These are phyloP conservation scores for Annulohypoxylon nitens DNA, from an alignment of 495 filamentous ascomycete species.

Conservation along the genomic window DNA sequence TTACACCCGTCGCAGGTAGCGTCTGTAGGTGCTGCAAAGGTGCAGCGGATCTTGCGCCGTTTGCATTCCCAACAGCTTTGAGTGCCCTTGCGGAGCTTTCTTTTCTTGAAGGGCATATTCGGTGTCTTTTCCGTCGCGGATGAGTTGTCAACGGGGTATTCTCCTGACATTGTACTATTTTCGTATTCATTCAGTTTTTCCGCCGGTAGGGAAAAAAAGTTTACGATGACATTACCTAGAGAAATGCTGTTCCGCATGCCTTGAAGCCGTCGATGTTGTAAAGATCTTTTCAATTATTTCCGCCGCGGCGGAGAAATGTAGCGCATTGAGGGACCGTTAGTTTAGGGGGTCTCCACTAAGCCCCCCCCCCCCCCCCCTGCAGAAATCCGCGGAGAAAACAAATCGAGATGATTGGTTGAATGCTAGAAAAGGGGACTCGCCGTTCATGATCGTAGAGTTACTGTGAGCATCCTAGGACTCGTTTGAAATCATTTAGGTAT, in stretches of 20 bases:
- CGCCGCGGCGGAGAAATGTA: constrained; percentile 30
- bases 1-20: constrained; percentile 59
- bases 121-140: constrained; percentile 15
- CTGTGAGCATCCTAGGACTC: not conserved
- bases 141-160: not conserved
- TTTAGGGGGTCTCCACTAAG: not conserved
- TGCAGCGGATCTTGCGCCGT: constrained; percentile 63
- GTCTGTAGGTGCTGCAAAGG: constrained; percentile 52
- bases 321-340: not conserved
- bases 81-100: constrained; percentile 64
- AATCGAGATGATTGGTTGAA: not conserved
- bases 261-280: not conserved
- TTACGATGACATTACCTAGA: not conserved
- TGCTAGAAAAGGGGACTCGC: not conserved
- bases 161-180: constrained; percentile 7
- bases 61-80: constrained; percentile 68
- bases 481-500: no score
- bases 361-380: not conserved
- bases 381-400: not conserved
- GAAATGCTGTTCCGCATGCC: not conserved
- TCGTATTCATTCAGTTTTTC: not conserved
- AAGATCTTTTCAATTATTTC: not conserved
- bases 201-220: not conserved
- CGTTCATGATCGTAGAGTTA: not conserved
- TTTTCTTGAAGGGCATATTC: constrained; percentile 31